Conservation (phyloP, 305 asterid species). For the Striga hermonthica region DNA sequence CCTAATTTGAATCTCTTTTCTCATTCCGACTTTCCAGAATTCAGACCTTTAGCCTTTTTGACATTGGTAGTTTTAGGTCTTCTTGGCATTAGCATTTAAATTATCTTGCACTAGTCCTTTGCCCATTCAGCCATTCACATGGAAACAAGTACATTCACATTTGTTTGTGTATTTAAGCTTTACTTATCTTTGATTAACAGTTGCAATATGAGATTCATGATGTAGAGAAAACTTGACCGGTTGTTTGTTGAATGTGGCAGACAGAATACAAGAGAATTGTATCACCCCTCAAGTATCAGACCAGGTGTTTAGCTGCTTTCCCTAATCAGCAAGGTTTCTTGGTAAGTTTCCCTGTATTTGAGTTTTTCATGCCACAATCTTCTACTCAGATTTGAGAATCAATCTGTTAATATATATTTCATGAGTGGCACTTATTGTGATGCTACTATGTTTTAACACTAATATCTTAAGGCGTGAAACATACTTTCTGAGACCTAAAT, state of each 20-base stretch:
- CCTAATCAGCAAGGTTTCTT: slow-evolving; percentile 97
- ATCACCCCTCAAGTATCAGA: slow-evolving; percentile 92
- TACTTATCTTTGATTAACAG: slow-evolving; percentile 10
- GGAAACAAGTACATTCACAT: not conserved
- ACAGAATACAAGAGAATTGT: slow-evolving; percentile 64
- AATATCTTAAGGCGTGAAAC: not conserved
- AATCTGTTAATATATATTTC: not conserved
- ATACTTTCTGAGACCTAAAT: not conserved
- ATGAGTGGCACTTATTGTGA: slow-evolving; percentile 2
- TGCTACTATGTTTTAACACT: not conserved
- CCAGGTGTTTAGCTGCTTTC: slow-evolving; percentile 93
- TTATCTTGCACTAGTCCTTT: not conserved
- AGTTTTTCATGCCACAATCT: not conserved
- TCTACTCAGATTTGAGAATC: not conserved
- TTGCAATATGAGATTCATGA: slow-evolving; percentile 19
- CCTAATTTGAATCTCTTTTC: not conserved
- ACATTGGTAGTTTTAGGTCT: not conserved
- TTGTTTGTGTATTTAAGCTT: slow-evolving; percentile 5
- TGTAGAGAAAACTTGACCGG: slow-evolving; percentile 12
- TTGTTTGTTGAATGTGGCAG: slow-evolving; percentile 40
- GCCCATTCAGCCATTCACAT: slow-evolving; percentile 9
- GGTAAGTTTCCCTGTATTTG: slow-evolving; percentile 45
- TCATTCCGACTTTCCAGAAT: not conserved
- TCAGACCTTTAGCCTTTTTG: not conserved
- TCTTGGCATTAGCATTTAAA: too few relatives aligned